Conservation (phyloP, 2,329 filamentous ascomycete genomes). For the Claviceps purpurea region DNA sequence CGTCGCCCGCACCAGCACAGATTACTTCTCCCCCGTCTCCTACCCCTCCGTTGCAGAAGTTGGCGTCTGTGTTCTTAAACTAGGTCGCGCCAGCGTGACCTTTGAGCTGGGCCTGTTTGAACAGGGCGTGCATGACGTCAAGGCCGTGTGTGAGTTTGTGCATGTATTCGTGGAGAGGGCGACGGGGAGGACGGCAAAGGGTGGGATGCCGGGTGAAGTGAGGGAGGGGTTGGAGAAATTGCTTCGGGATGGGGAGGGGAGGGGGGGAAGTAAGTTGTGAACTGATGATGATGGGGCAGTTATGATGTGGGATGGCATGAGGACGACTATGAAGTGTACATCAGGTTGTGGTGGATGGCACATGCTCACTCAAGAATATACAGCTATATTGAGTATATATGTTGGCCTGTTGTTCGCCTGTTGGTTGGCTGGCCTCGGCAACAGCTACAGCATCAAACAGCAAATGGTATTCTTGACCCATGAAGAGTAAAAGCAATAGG, state of each 20-base stretch:
- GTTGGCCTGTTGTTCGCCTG: no score
- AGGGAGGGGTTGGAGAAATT: conserved; percentile 36
- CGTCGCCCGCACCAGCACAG: conserved; percentile 72
- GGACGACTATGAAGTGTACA: background rate
- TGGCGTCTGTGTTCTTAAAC: conserved; percentile 65
- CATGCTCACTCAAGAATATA: background rate
- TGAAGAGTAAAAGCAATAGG: conserved; percentile 53
- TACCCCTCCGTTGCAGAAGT: conserved; percentile 77
- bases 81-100: conserved; percentile 75
- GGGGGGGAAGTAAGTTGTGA: conserved; percentile 2
- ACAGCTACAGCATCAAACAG: background rate
- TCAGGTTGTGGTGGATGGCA: background rate
- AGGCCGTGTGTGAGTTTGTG: conserved; percentile 73
- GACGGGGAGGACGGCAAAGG: conserved; percentile 50
- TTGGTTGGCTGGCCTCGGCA: background rate
- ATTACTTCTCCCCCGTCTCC: conserved; percentile 70
- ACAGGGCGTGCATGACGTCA: conserved; percentile 56
- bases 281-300: no score
- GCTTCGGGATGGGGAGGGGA: background rate
- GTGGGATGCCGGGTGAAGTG: conserved; percentile 49
- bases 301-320: background rate
- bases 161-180: conserved; percentile 79
- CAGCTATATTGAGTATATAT: no score
- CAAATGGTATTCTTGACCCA: conserved; percentile 30
- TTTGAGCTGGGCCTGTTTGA: conserved; percentile 87